A percentile compares a stretch with the other conserved stretches of the same genome.
These are phyloP conservation scores for Phytophthora melonis DNA, from an alignment of 352 stramenopile species.

Conservation along the genomic window DNA sequence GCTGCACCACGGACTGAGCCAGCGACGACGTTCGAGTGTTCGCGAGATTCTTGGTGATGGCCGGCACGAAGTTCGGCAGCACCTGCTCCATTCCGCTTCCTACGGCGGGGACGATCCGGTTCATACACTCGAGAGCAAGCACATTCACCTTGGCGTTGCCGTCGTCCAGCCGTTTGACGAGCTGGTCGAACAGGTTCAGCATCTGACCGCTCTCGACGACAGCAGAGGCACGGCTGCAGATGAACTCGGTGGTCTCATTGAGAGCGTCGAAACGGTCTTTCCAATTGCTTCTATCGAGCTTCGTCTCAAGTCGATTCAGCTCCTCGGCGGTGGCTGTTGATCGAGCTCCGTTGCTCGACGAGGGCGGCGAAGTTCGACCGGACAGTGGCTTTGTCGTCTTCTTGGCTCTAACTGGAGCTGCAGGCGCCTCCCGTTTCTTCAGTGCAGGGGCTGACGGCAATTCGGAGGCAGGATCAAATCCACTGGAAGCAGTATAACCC, in stretches of 20 bases:
- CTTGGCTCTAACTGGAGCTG: conserved; percentile 8
- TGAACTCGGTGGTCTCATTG: conserved; percentile 47
- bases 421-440: conserved; percentile 15
- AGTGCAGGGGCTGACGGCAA: neutral
- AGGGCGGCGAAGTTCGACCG: conserved; percentile 18
- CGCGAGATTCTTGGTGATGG: conserved; percentile 63
- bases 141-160: conserved; percentile 81
- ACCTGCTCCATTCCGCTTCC: conserved; percentile 69
- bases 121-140: conserved; percentile 66
- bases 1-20: conserved; percentile 49
- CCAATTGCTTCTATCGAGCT: conserved; percentile 81
- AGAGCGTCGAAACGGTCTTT: conserved; percentile 81
- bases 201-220: conserved; percentile 52
- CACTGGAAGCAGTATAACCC: conserved; percentile 23
- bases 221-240: conserved; percentile 30
- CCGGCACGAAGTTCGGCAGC: conserved; percentile 61
- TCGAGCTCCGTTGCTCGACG: conserved; percentile 32
- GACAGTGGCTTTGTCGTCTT: conserved; percentile 21
- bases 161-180: conserved; percentile 80
- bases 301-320: conserved; percentile 50
- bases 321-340: conserved; percentile 48
- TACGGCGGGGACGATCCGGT: conserved; percentile 57
- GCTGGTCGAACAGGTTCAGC: conserved; percentile 66
- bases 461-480: conserved; percentile 1
- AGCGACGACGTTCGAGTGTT: conserved; percentile 62